Base-by-base conservation (phyloP, 1,284 basidiomycete species). In the Porogramme epimiltina region DNA sequence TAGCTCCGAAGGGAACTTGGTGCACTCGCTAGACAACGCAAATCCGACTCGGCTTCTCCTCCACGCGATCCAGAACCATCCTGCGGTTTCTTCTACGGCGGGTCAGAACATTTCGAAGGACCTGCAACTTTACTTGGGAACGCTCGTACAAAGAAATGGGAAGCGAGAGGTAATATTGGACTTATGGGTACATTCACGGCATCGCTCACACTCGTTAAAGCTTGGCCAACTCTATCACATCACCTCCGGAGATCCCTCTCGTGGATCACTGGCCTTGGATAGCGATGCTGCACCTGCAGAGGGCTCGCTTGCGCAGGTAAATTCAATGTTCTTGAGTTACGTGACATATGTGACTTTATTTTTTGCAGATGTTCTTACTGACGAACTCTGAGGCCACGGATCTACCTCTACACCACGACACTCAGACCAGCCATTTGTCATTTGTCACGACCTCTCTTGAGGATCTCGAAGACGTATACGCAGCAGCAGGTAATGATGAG, bases 1-100 rank as follows among this genome's bases (percentile, higher is more conserved):
- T 54, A 91, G 89, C 25, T 79, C 84, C 2, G 85, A 90, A 66
- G 92, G 91, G 0, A 95, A 95, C 63, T 78, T 95, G 57, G 75
- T 95, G 19, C 79, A 89, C 38, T 69, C 75, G 2, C 69, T 93
- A 2, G 74, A 89, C 59, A 67, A 73, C 46, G 63, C 70, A 10
- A 95, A 93, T 62, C 91, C 93, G 0, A 84, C 89, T 0, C 78
- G 82, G 50, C 70, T 87, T 3, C 77, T 95, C 10, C 74, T 95
- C 36, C 61, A 68, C 10, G 84, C 83, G 1, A 81, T 93, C 37
- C 75, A 71, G 36, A 65, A 67, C 31, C 51, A 53, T 33, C 46
- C 57, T 1, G 6, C 49, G 1, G 19, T 48, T 1, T 26, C 33
- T 0, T 8, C 40, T 9, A 16, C 6, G 10, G 23, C 36, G 31